Conservation (phyloP, 306 rosid genomes). For the Alnus rubra region DNA sequence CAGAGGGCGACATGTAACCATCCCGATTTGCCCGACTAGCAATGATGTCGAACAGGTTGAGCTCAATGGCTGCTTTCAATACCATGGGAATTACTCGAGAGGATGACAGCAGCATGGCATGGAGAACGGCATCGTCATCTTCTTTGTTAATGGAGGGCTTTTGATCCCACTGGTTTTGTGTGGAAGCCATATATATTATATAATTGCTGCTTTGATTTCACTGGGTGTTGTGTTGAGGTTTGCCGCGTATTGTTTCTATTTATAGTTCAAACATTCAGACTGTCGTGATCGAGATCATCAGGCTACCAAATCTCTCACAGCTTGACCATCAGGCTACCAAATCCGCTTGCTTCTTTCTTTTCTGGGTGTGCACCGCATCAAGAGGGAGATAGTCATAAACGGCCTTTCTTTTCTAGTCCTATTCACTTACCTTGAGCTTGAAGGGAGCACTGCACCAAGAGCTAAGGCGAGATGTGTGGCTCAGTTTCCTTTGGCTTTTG, state of each 20-base stretch:
- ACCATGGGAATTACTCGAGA: constrained; percentile 10
- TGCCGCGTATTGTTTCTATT: neutral
- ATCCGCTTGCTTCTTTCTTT: no score
- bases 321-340: no score
- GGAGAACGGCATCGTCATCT: constrained; percentile 21
- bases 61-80: constrained; percentile 28
- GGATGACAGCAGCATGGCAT: constrained; percentile 2
- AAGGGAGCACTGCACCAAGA: no score
- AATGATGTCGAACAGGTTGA: constrained; percentile 36
- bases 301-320: no score
- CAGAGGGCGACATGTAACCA: constrained; percentile 15
- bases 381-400: no score
- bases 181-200: neutral
- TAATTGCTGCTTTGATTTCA: neutral
- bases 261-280: no score
- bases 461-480: no score
- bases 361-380: no score
- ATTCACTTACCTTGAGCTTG: no score
- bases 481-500: no score
- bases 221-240: neutral
- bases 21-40: neutral
- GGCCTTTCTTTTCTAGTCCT: no score
- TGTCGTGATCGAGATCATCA: no score
- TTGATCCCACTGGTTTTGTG: neutral
- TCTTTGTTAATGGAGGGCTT: neutral